These are phyloP conservation scores for Fusarium oxysporum DNA, from an alignment of 2,329 filamentous ascomycete species.

Conservation along the genomic window DNA sequence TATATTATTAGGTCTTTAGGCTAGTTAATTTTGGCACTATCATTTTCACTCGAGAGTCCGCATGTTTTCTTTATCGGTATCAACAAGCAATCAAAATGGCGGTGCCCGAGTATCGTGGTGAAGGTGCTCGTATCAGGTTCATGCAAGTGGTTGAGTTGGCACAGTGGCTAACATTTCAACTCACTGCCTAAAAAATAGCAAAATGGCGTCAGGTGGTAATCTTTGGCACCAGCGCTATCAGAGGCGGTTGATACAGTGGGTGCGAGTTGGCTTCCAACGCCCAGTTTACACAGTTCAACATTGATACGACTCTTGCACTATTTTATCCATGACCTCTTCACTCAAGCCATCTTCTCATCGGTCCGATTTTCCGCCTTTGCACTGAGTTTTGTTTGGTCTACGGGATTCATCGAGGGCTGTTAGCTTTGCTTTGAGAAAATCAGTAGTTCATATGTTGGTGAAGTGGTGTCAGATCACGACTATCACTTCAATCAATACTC, in stretches of 20 bases:
- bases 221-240: not conserved
- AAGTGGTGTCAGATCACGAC: not conserved
- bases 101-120: conserved; percentile 40
- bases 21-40: not conserved
- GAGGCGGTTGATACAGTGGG: conserved; percentile 1
- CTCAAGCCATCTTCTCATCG: not conserved
- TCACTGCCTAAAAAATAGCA: not conserved
- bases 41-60: not conserved
- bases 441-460: not conserved
- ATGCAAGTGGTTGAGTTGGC: not conserved
- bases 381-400: not conserved
- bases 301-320: not conserved
- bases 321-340: conserved; percentile 5
- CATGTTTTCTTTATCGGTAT: not conserved
- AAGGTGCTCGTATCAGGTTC: conserved; percentile 28
- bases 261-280: not conserved
- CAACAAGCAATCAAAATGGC: conserved; percentile 29
- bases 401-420: not conserved
- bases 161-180: not conserved
- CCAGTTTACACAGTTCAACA: not conserved
- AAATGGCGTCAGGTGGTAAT: conserved; percentile 27
- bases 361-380: not conserved
- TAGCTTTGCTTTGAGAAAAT: not conserved
- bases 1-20: no score
- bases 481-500: not conserved